phyloP scores from a whole-genome alignment of 2,329 filamentous ascomycete genomes.

The Cladophialophora exuberans region DNA sequence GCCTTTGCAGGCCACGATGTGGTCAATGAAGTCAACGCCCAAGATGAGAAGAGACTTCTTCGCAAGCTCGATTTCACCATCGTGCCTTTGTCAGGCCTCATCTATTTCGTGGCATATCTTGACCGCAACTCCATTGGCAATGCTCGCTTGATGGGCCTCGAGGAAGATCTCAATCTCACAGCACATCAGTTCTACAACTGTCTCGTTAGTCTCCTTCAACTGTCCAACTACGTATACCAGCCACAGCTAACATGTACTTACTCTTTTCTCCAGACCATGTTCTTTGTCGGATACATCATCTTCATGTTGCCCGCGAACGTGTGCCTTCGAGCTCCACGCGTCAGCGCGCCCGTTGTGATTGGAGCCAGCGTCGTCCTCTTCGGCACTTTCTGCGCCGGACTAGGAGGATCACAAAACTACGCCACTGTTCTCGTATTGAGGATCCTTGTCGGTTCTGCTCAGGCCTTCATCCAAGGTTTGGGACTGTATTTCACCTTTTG shows the following conservation, averaged over 20 bases:
- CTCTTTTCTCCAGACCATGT: background rate
- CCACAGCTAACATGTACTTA: background rate
- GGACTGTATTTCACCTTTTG: constrained; percentile 3
- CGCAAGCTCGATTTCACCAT: constrained; percentile 1
- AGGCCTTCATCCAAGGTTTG: constrained; percentile 15
- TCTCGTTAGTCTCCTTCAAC: background rate
- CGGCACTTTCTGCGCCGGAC: constrained; percentile 3
- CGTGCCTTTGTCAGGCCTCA: background rate
- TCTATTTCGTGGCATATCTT: constrained; percentile 10
- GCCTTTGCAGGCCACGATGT: background rate
- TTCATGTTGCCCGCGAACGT: constrained; percentile 7
- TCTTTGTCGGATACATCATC: constrained; percentile 6
- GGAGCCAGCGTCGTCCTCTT: constrained; percentile 1
- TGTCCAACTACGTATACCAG: too few species aligned
- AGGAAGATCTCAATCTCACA: constrained; percentile 1
- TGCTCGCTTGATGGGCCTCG: constrained; percentile 6
- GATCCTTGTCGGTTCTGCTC: constrained; percentile 1
- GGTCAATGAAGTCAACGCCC: background rate
- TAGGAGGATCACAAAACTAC: constrained; percentile 9
- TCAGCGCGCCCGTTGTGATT: constrained; percentile 2
- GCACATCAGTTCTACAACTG: constrained; percentile 5
- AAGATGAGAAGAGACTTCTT: background rate
- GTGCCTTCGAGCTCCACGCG: background rate
- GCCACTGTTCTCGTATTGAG: constrained; percentile 2
- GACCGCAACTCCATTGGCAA: constrained; percentile 8